Percentiles rank a stretch among this genome's conserved stretches.
These are phyloP conservation scores for Aspergillus pseudoterreus DNA, from an alignment of 2,329 filamentous ascomycete genomes.

Conservation along the genomic window DNA sequence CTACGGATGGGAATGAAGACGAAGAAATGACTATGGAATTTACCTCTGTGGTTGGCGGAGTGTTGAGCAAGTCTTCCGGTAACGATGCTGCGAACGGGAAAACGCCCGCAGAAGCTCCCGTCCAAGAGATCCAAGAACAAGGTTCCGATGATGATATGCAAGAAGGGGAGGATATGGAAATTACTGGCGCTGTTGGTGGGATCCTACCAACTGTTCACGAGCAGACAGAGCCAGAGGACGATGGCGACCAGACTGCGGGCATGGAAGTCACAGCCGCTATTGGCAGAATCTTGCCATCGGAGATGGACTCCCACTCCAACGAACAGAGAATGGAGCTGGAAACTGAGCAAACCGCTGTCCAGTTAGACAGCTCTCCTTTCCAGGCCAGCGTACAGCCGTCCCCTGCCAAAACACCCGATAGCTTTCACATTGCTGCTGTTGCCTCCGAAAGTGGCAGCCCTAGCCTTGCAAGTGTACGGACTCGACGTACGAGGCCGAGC, in stretches of 20 bases:
- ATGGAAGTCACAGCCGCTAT: conserved; percentile 68
- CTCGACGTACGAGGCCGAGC: conserved; percentile 46
- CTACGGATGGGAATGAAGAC: conserved; percentile 32
- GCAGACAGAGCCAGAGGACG: conserved; percentile 33
- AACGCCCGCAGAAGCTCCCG: conserved; percentile 7
- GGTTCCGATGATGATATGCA: conserved; percentile 28
- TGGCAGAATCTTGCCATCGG: conserved; percentile 57
- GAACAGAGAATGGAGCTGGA: conserved; percentile 58
- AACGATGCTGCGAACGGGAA: conserved; percentile 10
- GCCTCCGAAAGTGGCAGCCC: conserved; percentile 54
- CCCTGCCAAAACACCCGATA: conserved; percentile 22
- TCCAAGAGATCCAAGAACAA: conserved; percentile 20
- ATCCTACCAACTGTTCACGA: conserved; percentile 40
- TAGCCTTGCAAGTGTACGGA: conserved; percentile 51
- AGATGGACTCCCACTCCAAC: conserved; percentile 38
- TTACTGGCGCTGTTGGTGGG: conserved; percentile 48
- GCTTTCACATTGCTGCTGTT: conserved; percentile 35
- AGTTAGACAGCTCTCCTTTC: conserved; percentile 47
- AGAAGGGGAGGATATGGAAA: conserved; percentile 56
- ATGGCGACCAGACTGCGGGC: conserved; percentile 49
- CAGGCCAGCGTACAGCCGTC: conserved; percentile 32
- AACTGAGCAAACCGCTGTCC: conserved; percentile 41
- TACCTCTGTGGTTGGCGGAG: conserved; percentile 43
- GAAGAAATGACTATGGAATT: conserved; percentile 50
- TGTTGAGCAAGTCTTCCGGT: conserved; percentile 28